Percentiles rank a stretch among this genome's conserved stretches.
phyloP scores from a whole-genome alignment of 345 rosid genomes.

The Pistacia integerrima region DNA sequence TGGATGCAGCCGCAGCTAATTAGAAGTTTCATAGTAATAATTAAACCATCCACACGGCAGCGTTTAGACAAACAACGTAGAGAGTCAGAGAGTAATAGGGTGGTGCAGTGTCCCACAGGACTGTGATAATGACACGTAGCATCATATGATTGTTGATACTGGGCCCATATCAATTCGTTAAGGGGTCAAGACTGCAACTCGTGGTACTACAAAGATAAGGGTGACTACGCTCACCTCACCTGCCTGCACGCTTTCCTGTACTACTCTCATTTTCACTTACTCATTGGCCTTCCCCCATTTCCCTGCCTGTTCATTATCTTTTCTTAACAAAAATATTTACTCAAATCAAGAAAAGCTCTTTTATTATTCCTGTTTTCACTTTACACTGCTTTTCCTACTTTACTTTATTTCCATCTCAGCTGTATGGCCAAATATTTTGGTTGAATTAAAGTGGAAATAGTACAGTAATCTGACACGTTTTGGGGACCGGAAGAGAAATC shows the following conservation, averaged over 20 bases:
- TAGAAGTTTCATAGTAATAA: background rate
- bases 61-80: conserved; percentile 6
- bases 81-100: background rate
- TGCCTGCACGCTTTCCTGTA: background rate
- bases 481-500: background rate
- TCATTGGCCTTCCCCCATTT: too few species aligned
- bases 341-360: too few species aligned
- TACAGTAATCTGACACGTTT: too few species aligned
- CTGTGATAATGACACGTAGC: conserved; percentile 7
- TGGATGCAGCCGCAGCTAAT: background rate
- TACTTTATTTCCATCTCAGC: too few species aligned
- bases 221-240: background rate
- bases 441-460: too few species aligned
- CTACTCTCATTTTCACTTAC: background rate
- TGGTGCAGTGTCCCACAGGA: conserved; percentile 6
- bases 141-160: background rate
- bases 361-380: too few species aligned
- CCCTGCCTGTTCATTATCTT: too few species aligned
- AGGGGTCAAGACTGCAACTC: background rate
- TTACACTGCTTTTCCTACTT: too few species aligned
- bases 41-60: conserved; percentile 16
- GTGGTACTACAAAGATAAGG: too few species aligned
- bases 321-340: too few species aligned
- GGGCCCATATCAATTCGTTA: background rate
- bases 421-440: too few species aligned